These are phyloP conservation scores for Suhomyces bokatorum DNA, from an alignment of 1,139 yeast genomes.

Conservation along the genomic window DNA sequence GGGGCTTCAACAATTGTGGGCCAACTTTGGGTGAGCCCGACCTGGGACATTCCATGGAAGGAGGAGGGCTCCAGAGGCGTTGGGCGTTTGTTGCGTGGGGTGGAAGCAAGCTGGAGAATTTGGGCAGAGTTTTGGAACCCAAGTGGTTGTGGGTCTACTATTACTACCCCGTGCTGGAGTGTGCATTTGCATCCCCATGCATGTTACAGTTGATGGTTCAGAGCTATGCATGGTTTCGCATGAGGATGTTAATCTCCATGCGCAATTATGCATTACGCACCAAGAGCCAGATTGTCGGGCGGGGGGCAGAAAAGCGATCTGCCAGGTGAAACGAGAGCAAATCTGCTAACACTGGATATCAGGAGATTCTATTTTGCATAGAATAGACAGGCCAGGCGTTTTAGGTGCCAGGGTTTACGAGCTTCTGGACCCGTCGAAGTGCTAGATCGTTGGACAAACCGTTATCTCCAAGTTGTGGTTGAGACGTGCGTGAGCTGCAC, in stretches of 20 bases:
- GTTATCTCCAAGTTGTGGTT: background rate
- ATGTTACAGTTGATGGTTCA: background rate
- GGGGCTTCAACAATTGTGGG: background rate
- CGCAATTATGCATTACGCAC: slow-evolving; percentile 3
- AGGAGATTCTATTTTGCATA: background rate
- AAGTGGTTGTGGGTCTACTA: background rate
- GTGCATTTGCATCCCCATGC: background rate
- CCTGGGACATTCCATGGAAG: no score
- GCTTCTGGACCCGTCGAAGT: background rate
- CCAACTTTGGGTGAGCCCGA: background rate
- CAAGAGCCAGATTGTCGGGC: slow-evolving; percentile 3
- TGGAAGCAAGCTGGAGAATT: no score
- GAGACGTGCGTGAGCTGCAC: slow-evolving; percentile 1
- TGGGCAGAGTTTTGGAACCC: background rate
- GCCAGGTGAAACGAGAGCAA: slow-evolving; percentile 3
- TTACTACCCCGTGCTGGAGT: no score
- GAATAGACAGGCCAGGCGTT: background rate
- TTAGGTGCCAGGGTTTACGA: background rate
- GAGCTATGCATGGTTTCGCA: slow-evolving; percentile 2
- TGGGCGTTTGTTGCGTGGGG: no score
- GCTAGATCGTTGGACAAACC: background rate
- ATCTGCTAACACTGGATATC: slow-evolving; percentile 2
- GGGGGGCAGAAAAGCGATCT: slow-evolving; percentile 3
- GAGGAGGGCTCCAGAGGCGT: no score
- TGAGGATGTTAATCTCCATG: slow-evolving; percentile 1